Conservation (phyloP, 2,329 filamentous ascomycete genomes). For the Talaromyces sp. region DNA sequence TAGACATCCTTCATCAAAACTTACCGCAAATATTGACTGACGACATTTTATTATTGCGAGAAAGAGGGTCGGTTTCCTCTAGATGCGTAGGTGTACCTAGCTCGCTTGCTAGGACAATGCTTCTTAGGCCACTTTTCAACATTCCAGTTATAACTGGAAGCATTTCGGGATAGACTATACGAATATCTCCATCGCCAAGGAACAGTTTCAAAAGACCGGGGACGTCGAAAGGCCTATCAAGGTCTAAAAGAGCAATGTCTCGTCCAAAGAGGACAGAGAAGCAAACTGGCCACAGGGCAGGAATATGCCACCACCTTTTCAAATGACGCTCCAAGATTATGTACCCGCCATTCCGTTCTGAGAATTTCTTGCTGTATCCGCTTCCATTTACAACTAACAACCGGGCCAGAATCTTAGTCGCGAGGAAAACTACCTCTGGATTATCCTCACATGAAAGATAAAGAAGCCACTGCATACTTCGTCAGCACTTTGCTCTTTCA, state of each 20-base stretch:
- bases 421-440: conserved; percentile 77
- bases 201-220: conserved; percentile 76
- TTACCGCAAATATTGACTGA: conserved; percentile 16
- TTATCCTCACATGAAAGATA: conserved; percentile 89
- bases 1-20: neutral
- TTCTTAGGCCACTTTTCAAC: conserved; percentile 79
- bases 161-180: conserved; percentile 74
- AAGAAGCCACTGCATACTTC: conserved; percentile 71
- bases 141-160: conserved; percentile 80
- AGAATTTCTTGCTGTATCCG: conserved; percentile 82
- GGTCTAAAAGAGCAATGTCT: conserved; percentile 74
- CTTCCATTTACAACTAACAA: conserved; percentile 81
- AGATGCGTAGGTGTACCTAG: neutral
- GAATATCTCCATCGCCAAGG: conserved; percentile 57
- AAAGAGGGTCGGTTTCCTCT: neutral
- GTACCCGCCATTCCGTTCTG: conserved; percentile 84
- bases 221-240: conserved; percentile 73
- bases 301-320: conserved; percentile 84
- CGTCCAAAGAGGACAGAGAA: conserved; percentile 86
- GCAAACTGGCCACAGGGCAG: conserved; percentile 82
- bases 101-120: conserved; percentile 62
- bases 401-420: conserved; percentile 79
- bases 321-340: conserved; percentile 79
- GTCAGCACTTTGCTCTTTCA: conserved; percentile 2
- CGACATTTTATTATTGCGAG: conserved; percentile 14